Conservation (phyloP, 768 basidiomycete genomes). For the Chlorophyllum brunneum region DNA sequence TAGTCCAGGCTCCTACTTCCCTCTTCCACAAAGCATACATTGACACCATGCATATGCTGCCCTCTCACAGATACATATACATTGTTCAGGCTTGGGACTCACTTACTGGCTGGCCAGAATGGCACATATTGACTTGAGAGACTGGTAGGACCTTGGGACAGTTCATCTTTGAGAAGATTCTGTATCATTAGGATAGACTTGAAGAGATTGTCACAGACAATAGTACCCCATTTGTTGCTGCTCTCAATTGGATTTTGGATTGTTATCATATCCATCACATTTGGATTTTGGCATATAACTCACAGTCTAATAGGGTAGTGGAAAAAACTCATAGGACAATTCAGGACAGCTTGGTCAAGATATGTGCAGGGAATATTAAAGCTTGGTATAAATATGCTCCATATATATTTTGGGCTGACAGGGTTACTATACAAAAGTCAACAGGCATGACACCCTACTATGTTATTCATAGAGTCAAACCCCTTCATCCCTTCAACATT, state of each 20-base stretch:
- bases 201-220: conserved; percentile 37
- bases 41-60: conserved; percentile 38
- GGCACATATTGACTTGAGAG: conserved; percentile 22
- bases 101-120: conserved; percentile 31
- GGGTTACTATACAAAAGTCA: conserved; percentile 20
- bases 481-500: conserved; percentile 23
- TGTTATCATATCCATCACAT: conserved; percentile 28
- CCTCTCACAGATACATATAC: conserved; percentile 26
- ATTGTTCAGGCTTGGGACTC: conserved; percentile 34
- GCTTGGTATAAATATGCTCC: conserved; percentile 24
- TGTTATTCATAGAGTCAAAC: conserved; percentile 22
- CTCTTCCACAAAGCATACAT: conserved; percentile 33
- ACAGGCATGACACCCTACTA: conserved; percentile 31
- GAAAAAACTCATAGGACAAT: conserved; percentile 22
- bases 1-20: conserved; percentile 20
- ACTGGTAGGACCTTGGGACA: conserved; percentile 20
- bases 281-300: conserved; percentile 23
- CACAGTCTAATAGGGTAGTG: conserved; percentile 28
- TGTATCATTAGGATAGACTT: conserved; percentile 26
- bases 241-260: conserved; percentile 14
- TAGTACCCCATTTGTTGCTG: conserved; percentile 26
- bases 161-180: conserved; percentile 20
- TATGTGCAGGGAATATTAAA: conserved; percentile 17
- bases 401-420: conserved; percentile 27
- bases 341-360: conserved; percentile 23